These are phyloP conservation scores for Trichophyton rubrum DNA, from an alignment of 2,329 filamentous ascomycete genomes.

Conservation along the genomic window DNA sequence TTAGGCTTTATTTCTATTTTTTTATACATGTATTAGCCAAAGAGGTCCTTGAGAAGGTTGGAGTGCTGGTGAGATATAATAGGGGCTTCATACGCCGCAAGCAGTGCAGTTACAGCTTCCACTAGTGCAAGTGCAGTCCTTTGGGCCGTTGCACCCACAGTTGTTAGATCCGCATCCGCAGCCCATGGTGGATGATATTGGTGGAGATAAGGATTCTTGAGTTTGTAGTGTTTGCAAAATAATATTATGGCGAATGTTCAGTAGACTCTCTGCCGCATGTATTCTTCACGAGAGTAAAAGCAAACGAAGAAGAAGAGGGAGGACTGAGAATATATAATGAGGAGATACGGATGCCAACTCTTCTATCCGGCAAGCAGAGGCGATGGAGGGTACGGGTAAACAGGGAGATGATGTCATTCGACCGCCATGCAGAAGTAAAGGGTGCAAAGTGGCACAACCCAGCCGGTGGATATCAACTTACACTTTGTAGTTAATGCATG, in stretches of 20 bases:
- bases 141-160: constrained; percentile 12
- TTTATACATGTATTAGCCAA: not conserved
- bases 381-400: not conserved
- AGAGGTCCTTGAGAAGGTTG: not conserved
- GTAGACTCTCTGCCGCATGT: not conserved
- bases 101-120: constrained; percentile 13
- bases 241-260: not conserved
- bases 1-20: not conserved
- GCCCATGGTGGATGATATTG: constrained; percentile 11
- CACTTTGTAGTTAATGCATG: too few relatives aligned
- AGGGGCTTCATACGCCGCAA: constrained; percentile 10
- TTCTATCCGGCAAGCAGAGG: not conserved
- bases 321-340: not conserved
- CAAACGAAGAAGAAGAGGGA: too few relatives aligned
- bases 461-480: too few relatives aligned
- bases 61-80: not conserved
- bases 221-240: not conserved
- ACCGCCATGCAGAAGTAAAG: too few relatives aligned
- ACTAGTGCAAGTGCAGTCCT: constrained; percentile 11
- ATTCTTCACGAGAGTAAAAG: not conserved
- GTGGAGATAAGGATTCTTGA: not conserved
- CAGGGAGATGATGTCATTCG: too few relatives aligned
- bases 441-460: too few relatives aligned
- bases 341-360: not conserved
- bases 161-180: constrained; percentile 12